phyloP scores from a whole-genome alignment of 2,329 filamentous ascomycete genomes.

The Claviceps sp. region DNA sequence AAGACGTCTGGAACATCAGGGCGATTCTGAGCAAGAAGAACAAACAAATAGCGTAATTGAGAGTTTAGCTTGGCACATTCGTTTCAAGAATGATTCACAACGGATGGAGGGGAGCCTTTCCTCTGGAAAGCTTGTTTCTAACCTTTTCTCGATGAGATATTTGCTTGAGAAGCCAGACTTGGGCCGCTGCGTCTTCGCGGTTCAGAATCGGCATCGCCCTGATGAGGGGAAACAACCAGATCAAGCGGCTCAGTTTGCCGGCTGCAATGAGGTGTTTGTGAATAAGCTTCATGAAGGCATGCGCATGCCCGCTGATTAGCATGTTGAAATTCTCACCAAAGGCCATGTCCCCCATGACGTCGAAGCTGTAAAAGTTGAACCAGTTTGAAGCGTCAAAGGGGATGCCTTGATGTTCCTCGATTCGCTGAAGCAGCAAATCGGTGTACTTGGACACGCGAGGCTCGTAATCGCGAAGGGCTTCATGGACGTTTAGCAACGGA shows the following conservation, averaged over 20 bases:
- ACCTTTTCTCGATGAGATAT: neutral
- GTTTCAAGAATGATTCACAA: neutral
- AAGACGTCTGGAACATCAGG: slow-evolving; percentile 17
- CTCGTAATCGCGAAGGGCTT: slow-evolving; percentile 12
- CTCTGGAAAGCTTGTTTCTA: neutral
- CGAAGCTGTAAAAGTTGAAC: slow-evolving; percentile 24
- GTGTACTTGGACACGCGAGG: slow-evolving; percentile 10
- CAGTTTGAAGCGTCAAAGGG: slow-evolving; percentile 18
- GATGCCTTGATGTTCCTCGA: slow-evolving; percentile 11
- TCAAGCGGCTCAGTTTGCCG: slow-evolving; percentile 12
- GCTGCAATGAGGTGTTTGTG: slow-evolving; percentile 13
- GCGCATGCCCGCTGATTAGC: slow-evolving; percentile 16
- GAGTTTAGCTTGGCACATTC: neutral
- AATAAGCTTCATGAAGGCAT: slow-evolving; percentile 14
- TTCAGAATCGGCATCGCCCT: slow-evolving; percentile 12
- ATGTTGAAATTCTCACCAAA: slow-evolving; percentile 24
- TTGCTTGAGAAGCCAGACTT: slow-evolving; percentile 7
- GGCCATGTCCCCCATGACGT: slow-evolving; percentile 28
- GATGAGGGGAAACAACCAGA: slow-evolving; percentile 9
- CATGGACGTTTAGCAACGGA: neutral
- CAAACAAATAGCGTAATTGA: neutral
- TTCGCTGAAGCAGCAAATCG: neutral
- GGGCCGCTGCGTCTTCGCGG: slow-evolving; percentile 8
- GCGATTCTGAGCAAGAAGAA: neutral
- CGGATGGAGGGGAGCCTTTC: neutral